Evolutionary conservation across 768 basidiomycete genomes (phyloP).

Genomic region (Leccinum longicurvipes): DNA sequence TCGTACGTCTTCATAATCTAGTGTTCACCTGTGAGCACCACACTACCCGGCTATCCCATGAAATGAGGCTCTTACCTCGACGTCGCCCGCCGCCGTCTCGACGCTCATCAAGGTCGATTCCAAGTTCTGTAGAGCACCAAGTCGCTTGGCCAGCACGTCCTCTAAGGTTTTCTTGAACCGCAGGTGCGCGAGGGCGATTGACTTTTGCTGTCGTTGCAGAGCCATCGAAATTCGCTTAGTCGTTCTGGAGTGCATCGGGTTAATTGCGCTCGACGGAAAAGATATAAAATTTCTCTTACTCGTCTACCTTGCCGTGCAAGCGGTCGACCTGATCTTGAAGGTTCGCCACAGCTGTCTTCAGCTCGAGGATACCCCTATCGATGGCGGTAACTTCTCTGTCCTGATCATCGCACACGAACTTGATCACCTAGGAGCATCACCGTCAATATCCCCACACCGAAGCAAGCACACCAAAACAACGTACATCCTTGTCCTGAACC

Average conservation of each 20-base stretch:
- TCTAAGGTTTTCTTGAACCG: slow-evolving; percentile 79
- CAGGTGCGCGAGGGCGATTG: slow-evolving; percentile 72
- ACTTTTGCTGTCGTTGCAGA: slow-evolving; percentile 66
- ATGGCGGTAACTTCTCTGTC: slow-evolving; percentile 61
- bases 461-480: slow-evolving; percentile 17
- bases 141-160: slow-evolving; percentile 69
- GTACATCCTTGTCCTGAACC: slow-evolving; percentile 64
- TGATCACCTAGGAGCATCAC: slow-evolving; percentile 60
- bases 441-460: neutral
- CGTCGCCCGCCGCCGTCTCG: slow-evolving; percentile 85
- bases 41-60: neutral
- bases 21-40: neutral
- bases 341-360: slow-evolving; percentile 66
- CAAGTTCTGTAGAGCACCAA: slow-evolving; percentile 70
- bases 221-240: slow-evolving; percentile 63
- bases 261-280: neutral
- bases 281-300: slow-evolving; percentile 42
- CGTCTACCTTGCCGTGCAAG: slow-evolving; percentile 67
- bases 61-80: slow-evolving; percentile 57
- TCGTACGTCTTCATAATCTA: slow-evolving; percentile 88
- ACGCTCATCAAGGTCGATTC: slow-evolving; percentile 76
- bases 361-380: slow-evolving; percentile 78
- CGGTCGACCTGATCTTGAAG: slow-evolving; percentile 66
- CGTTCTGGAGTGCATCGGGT: slow-evolving; percentile 42
- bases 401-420: slow-evolving; percentile 53